A percentile compares a stretch with the other conserved stretches of the same genome.
These are phyloP conservation scores for Pontederia crassipes DNA, from an alignment of 176 grass and related monocot genomes.

Conservation along the genomic window DNA sequence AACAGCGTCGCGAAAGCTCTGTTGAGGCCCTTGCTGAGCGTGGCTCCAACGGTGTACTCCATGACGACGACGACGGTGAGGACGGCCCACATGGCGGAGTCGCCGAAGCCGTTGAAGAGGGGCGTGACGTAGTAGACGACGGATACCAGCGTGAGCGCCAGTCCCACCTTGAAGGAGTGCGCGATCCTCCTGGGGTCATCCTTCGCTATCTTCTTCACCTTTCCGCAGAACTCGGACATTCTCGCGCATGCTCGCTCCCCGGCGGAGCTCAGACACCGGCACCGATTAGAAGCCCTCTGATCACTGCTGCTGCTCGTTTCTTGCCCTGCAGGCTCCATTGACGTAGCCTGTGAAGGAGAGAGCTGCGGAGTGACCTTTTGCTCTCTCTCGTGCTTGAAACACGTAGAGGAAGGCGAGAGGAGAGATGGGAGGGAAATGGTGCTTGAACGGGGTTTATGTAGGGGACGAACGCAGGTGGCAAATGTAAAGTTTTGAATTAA, in stretches of 20 bases:
- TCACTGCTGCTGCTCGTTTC: no score
- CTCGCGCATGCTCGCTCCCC: background rate
- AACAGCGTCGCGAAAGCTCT: constrained; percentile 48
- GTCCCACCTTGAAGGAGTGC: constrained; percentile 71
- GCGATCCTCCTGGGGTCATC: constrained; percentile 59
- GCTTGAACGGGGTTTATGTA: no score
- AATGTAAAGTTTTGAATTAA: no score
- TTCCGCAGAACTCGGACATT: constrained; percentile 22
- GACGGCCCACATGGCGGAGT: constrained; percentile 66
- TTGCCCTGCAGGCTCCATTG: no score
- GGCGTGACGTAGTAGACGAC: constrained; percentile 60
- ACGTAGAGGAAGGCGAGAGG: no score
- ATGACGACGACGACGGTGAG: constrained; percentile 87
- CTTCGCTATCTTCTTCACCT: constrained; percentile 33
- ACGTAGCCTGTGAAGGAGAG: no score
- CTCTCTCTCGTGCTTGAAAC: no score
- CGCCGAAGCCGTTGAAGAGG: constrained; percentile 50
- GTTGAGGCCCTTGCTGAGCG: constrained; percentile 57
- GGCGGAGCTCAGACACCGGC: background rate
- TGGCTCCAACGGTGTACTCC: constrained; percentile 79
- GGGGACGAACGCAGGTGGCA: no score
- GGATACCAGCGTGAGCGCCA: constrained; percentile 77
- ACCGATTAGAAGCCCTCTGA: no score
- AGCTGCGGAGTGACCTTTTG: no score
- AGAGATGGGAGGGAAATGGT: no score